phyloP scores from a whole-genome alignment of 208 protist genomes.

The Wallacemonas sp. region DNA sequence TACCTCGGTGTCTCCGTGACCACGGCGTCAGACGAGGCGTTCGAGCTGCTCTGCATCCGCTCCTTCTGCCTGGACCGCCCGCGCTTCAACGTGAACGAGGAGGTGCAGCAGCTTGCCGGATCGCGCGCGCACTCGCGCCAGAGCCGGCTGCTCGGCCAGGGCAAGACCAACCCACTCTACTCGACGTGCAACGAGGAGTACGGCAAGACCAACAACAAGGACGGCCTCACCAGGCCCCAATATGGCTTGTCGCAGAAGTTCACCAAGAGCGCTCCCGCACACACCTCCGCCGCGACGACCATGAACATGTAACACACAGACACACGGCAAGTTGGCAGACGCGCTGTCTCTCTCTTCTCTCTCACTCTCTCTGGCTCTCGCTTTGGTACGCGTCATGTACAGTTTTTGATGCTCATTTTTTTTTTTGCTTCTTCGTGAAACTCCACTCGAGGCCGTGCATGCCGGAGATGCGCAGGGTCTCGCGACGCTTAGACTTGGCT shows the following conservation, averaged over 20 bases:
- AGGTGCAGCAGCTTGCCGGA: constrained; percentile 36
- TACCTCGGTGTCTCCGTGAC: constrained; percentile 57
- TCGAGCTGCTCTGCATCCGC: constrained; percentile 84
- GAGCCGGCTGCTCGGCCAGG: constrained; percentile 50
- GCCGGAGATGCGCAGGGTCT: no score
- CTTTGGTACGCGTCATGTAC: background rate
- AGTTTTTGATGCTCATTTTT: background rate
- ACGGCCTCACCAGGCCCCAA: constrained; percentile 24
- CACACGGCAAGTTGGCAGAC: background rate
- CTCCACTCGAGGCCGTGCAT: no score
- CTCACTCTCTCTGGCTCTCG: background rate
- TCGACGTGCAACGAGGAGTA: constrained; percentile 66
- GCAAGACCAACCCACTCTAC: constrained; percentile 70
- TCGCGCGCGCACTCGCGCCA: constrained; percentile 38
- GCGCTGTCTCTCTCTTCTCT: background rate
- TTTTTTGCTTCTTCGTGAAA: background rate
- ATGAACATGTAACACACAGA: constrained; percentile 84
- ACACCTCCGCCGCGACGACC: constrained; percentile 57
- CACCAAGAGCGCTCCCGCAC: constrained; percentile 50
- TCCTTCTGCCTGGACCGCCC: constrained; percentile 84
- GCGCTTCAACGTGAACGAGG: constrained; percentile 31
- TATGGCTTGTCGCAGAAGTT: constrained; percentile 75
- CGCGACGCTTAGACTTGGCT: no score
- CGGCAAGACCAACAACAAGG: constrained; percentile 44
- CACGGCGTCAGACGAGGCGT: constrained; percentile 62